phyloP scores from a whole-genome alignment of 2,329 filamentous ascomycete species.

The Teratosphaeriaceae sp. region DNA sequence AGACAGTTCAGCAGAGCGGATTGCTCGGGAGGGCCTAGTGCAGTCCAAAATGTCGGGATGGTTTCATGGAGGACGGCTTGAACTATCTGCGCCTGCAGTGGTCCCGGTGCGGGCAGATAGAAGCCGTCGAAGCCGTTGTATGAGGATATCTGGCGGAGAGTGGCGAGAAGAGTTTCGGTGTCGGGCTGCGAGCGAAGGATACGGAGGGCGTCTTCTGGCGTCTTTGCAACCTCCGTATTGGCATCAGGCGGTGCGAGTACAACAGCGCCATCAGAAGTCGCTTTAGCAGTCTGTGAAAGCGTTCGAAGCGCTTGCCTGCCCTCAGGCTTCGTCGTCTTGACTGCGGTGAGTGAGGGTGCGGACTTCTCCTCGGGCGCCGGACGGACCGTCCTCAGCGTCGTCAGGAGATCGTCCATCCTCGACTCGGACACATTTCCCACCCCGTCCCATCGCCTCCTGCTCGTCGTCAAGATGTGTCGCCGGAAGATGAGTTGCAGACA shows the following conservation, averaged over 20 bases:
- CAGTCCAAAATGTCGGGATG: constrained; percentile 74
- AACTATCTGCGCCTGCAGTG: constrained; percentile 66
- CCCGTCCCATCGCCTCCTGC: too few species aligned
- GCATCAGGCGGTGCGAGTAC: too few species aligned
- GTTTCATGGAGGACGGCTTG: constrained; percentile 68
- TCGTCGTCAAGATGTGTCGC: too few species aligned
- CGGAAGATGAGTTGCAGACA: too few species aligned
- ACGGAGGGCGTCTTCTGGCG: constrained; percentile 25
- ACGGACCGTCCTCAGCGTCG: constrained; percentile 39
- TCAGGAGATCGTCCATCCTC: constrained; percentile 45
- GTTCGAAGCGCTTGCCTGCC: neutral
- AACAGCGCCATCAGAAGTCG: neutral
- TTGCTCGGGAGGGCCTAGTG: constrained; percentile 42
- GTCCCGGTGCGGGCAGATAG: constrained; percentile 56
- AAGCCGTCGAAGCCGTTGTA: constrained; percentile 32
- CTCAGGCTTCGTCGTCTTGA: constrained; percentile 3
- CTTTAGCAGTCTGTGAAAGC: neutral
- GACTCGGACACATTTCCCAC: constrained; percentile 21
- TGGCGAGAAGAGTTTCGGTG: constrained; percentile 25
- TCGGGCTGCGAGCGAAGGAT: constrained; percentile 36
- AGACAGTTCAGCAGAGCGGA: constrained; percentile 58
- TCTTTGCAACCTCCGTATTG: neutral
- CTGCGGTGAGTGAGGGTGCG: constrained; percentile 5
- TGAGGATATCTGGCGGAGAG: constrained; percentile 10
- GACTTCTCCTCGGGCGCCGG: constrained; percentile 1